phyloP scores from a whole-genome alignment of 2,329 filamentous ascomycete species.

The Rachicladosporium sp. region DNA sequence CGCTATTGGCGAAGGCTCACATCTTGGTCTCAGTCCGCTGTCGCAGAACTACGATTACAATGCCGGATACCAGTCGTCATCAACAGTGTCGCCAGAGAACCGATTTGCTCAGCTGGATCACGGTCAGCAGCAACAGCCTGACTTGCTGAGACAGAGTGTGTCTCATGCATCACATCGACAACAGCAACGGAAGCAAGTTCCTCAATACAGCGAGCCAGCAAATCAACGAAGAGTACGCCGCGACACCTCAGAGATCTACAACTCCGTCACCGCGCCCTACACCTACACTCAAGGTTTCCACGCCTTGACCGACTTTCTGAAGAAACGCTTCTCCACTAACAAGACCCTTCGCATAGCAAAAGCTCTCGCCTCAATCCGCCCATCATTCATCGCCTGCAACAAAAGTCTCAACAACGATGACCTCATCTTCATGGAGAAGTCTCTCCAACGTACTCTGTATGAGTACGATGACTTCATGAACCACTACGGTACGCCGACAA shows the following conservation, averaged over 20 bases:
- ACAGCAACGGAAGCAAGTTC: conserved; percentile 16
- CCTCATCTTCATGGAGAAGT: conserved; percentile 94
- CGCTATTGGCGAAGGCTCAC: conserved; percentile 46
- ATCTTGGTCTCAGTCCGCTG: conserved; percentile 46
- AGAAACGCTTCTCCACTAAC: conserved; percentile 62
- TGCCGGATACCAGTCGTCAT: conserved; percentile 23
- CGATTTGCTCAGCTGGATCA: conserved; percentile 20
- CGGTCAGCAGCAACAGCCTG: conserved; percentile 16
- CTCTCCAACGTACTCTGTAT: conserved; percentile 81
- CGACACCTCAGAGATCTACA: conserved; percentile 78
- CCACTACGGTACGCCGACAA: conserved; percentile 75
- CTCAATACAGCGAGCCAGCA: conserved; percentile 19
- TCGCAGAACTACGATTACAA: conserved; percentile 39
- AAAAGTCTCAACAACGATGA: conserved; percentile 81
- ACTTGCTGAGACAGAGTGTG: conserved; percentile 19
- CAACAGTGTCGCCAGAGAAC: conserved; percentile 18
- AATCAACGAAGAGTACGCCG: conserved; percentile 38
- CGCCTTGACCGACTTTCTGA: conserved; percentile 67
- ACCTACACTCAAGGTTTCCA: conserved; percentile 86
- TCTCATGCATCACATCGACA: conserved; percentile 19
- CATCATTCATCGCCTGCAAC: conserved; percentile 84
- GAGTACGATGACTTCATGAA: conserved; percentile 91
- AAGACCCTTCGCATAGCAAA: conserved; percentile 76
- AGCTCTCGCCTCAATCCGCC: conserved; percentile 76
- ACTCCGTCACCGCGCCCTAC: conserved; percentile 81